phyloP scores from a whole-genome alignment of 2,329 filamentous ascomycete species.

The Claviceps cyperi region DNA sequence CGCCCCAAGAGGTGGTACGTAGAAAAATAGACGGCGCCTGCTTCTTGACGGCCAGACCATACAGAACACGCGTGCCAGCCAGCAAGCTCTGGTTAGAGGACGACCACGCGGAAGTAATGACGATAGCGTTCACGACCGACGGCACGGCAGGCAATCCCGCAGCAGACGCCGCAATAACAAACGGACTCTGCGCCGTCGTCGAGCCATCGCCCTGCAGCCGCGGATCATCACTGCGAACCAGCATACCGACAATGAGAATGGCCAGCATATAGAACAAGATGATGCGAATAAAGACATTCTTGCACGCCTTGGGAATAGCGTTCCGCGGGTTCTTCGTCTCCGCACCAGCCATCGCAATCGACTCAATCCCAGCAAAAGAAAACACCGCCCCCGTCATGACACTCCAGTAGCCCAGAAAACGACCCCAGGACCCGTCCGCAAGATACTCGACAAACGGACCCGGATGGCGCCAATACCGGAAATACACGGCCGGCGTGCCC shows the following conservation, averaged over 20 bases:
- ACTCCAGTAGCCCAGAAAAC: conserved; percentile 52
- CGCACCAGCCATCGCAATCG: conserved; percentile 46
- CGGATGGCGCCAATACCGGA: conserved; percentile 54
- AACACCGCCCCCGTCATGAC: conserved; percentile 50
- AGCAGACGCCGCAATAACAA: conserved; percentile 56
- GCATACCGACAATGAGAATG: conserved; percentile 55
- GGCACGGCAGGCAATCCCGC: conserved; percentile 55
- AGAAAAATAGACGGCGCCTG: conserved; percentile 51
- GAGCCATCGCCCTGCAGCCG: conserved; percentile 35
- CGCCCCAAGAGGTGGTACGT: conserved; percentile 44
- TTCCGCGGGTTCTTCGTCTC: conserved; percentile 41
- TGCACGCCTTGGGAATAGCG: conserved; percentile 40
- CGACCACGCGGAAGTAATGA: conserved; percentile 54
- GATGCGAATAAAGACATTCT: conserved; percentile 43
- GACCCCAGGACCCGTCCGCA: conserved; percentile 40
- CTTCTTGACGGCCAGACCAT: conserved; percentile 50
- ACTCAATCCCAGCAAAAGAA: conserved; percentile 52
- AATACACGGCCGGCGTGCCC: conserved; percentile 44
- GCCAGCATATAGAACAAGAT: conserved; percentile 48
- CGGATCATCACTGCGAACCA: conserved; percentile 45
- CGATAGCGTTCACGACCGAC: conserved; percentile 61
- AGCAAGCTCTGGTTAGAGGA: conserved; percentile 48
- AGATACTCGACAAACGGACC: conserved; percentile 55
- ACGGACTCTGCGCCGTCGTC: conserved; percentile 35
- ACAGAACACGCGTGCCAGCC: conserved; percentile 53